Base-by-base conservation (phyloP, 176 grass and related monocot genomes). In the Oryza australiensis region DNA sequence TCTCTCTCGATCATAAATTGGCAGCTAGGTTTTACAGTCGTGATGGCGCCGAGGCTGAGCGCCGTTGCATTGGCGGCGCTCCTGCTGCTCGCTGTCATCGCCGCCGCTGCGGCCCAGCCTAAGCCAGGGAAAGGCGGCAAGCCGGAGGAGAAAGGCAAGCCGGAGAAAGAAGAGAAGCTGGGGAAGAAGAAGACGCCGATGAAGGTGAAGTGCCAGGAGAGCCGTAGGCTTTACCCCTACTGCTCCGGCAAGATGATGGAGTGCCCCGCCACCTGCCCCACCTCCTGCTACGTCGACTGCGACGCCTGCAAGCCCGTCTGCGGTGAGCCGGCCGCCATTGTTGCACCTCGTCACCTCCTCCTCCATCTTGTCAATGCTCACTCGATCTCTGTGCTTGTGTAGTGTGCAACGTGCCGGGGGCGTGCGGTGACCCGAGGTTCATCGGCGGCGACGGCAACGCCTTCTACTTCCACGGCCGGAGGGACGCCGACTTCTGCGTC, bases 371-470 rank as follows among this genome's bases (percentile, higher is more conserved):
- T 9, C 8, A 40, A 26, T 4, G n/a, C 12, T 72, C 11, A 63
- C 30, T 6, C 1, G 14, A 15, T 16, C 7, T 51, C 8, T 42
- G 59, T 37, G 23, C 28, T 2, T 0, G 20, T 29, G 62, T 73
- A 88, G 64, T 84, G 51, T 82, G 80, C 80, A 78, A 53, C 74
- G 66, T 64, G 5, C 81, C 86, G 14, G 86, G 79, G 0, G 80
- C 80, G 4, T 84, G 81, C 68, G 86, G 79, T 10, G 90, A 92
- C 78, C 90, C 90, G 1, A 82, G 82, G 3, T 92, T 92, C 78
- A 88, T 88, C 72, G 90, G 90, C 18, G 90, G 90, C 13, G 86
- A 91, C 15, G 81, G 86, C 64, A 91, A 91, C 72, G 27, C 77
- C 51, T 91, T 91, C 63, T 91, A 85, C 82, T 92, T 92, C 68